These are phyloP conservation scores for Hyphopichia buzzinii DNA, from an alignment of 1,139 yeast species.

Conservation along the genomic window DNA sequence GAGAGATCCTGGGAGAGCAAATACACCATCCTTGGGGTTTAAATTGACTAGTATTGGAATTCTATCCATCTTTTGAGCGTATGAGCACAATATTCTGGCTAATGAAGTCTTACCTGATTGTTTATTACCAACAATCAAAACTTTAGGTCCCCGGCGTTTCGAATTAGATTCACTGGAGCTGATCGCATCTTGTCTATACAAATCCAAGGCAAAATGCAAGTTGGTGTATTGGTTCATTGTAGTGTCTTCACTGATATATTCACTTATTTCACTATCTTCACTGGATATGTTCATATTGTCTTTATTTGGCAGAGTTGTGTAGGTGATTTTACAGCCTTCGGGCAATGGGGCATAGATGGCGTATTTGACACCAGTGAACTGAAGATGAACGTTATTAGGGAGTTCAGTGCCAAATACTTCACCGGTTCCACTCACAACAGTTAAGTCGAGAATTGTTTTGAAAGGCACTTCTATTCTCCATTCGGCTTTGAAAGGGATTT, in stretches of 20 bases:
- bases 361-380: slow-evolving; percentile 55
- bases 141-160: slow-evolving; percentile 55
- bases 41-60: slow-evolving; percentile 73
- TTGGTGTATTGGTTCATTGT: slow-evolving; percentile 63
- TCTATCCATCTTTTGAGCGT: slow-evolving; percentile 70
- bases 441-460: slow-evolving; percentile 54
- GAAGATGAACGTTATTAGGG: slow-evolving; percentile 66
- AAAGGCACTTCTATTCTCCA: slow-evolving; percentile 82
- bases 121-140: slow-evolving; percentile 70
- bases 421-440: slow-evolving; percentile 66
- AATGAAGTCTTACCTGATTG: slow-evolving; percentile 79
- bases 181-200: slow-evolving; percentile 42
- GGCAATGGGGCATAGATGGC: slow-evolving; percentile 59
- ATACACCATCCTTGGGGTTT: slow-evolving; percentile 78
- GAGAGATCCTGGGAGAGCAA: slow-evolving; percentile 80
- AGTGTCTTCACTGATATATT: slow-evolving; percentile 70
- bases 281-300: slow-evolving; percentile 39
- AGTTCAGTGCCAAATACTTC: slow-evolving; percentile 94
- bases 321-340: slow-evolving; percentile 50
- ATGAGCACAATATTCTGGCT: slow-evolving; percentile 66
- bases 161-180: slow-evolving; percentile 4
- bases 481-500: slow-evolving; percentile 54
- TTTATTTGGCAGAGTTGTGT: slow-evolving; percentile 46
- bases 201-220: slow-evolving; percentile 75
- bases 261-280: slow-evolving; percentile 41